Percentiles rank a stretch among this genome's conserved stretches.
Evolutionary conservation across 352 stramenopile genomes (phyloP).

Genomic region (Phytopythium montanum): DNA sequence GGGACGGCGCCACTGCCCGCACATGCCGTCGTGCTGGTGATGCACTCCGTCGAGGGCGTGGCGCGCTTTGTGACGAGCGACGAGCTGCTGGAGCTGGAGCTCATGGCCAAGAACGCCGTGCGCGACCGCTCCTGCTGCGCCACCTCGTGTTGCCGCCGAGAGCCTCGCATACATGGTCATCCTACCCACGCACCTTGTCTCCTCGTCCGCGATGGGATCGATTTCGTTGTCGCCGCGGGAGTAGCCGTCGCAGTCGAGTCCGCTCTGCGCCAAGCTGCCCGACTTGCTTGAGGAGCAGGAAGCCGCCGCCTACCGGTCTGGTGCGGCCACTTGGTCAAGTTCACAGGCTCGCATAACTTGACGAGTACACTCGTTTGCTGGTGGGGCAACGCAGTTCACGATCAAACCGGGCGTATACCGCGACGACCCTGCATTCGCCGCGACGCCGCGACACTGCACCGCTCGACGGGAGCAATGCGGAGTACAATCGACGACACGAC

Average conservation of each 20-base stretch:
- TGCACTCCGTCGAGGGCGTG: constrained; percentile 64
- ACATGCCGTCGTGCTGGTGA: constrained; percentile 55
- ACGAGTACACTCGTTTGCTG: constrained; percentile 78
- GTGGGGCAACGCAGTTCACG: constrained; percentile 71
- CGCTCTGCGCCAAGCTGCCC: constrained; percentile 66
- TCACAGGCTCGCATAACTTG: constrained; percentile 72
- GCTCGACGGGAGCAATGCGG: constrained; percentile 57
- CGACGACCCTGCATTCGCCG: constrained; percentile 66
- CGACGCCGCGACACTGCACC: constrained; percentile 43
- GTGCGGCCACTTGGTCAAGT: constrained; percentile 82
- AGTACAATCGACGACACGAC: constrained; percentile 14
- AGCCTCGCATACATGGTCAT: constrained; percentile 78
- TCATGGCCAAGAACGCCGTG: constrained; percentile 82
- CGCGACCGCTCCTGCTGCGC: constrained; percentile 48
- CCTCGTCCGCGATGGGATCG: constrained; percentile 77
- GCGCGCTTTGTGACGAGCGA: constrained; percentile 80
- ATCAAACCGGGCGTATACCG: constrained; percentile 78
- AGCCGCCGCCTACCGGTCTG: constrained; percentile 67
- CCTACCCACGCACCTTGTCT: constrained; percentile 70
- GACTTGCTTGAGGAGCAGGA: constrained; percentile 58
- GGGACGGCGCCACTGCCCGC: constrained; percentile 44
- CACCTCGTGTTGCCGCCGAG: constrained; percentile 73
- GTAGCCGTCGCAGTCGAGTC: too few species aligned
- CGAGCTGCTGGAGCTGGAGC: constrained; percentile 80
- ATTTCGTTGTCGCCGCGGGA: too few species aligned